Evolutionary conservation across 2,329 filamentous ascomycete genomes (phyloP), one percentile per base, ranked within the genome.

Genomic region (Aschersonia sp.): DNA sequence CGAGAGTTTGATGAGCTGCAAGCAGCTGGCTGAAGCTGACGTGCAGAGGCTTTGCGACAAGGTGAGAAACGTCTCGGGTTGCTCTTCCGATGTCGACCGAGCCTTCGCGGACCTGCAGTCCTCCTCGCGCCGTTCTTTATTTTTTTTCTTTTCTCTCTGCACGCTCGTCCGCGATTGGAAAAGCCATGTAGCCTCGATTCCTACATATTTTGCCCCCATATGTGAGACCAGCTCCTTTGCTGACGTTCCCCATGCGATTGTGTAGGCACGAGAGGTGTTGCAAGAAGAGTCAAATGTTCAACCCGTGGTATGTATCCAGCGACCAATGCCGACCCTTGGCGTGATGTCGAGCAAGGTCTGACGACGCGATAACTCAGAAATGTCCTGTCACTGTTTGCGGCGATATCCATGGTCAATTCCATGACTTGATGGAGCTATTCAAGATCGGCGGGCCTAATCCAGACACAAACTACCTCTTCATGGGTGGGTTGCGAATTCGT

Each of bases 371-470:
- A 14, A 42, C 31, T 22, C 54, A 89, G 85, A 96, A 96, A 90
- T 97, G 90, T 66, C 92, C 92, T 43, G 92, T 97, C 56, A 98
- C 92, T 49, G 92, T 98, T 53, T 97, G 92, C 67, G 92, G 92
- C 65, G 92, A 98, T 69, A 98, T 98, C 64, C 92, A 98, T 68
- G 92, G 92, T 56, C 92, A 98, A 69, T 97, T 97, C 67, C 90
- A 97, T 68, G 92, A 98, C 63, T 71, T 98, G 67, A 97, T 98
- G 88, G 92, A 98, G 71, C 80, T 98, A 47, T 98, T 98, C 78
- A 94, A 94, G 72, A 97, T 98, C 66, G 92, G 92, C 57, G 92
- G 92, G 47, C 88, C 89, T 51, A 96, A 95, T 64, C 92, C 92
- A 56, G 92, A 98, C 68, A 97, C 92, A 63, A 97, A 97, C 73